phyloP scores from a whole-genome alignment of 345 rosid genomes.

The Leavenworthia alabamica region DNA sequence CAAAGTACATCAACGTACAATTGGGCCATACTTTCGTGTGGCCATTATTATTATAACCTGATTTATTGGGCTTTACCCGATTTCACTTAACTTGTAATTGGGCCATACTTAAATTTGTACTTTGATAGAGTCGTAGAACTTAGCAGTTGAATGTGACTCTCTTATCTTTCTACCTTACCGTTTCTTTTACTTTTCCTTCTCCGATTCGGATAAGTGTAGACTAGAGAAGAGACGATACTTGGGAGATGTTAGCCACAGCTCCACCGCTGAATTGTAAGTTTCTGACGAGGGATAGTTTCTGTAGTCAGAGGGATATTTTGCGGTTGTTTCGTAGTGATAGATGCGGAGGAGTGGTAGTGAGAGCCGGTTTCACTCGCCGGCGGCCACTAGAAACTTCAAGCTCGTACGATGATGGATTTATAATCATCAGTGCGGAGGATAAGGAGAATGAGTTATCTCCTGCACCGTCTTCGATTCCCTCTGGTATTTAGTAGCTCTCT shows the following conservation, averaged over 20 bases:
- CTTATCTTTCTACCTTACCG: slow-evolving; percentile 7
- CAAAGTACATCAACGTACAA: slow-evolving; percentile 16
- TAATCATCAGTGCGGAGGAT: slow-evolving; percentile 33
- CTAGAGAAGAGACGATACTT: background rate
- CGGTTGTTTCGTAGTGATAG: slow-evolving; percentile 8
- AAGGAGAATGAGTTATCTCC: slow-evolving; percentile 18
- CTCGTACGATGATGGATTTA: slow-evolving; percentile 43
- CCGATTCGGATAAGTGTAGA: background rate
- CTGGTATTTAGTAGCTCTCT: slow-evolving; percentile 16
- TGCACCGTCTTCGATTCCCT: slow-evolving; percentile 24
- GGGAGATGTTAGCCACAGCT: slow-evolving; percentile 30
- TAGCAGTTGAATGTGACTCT: background rate
- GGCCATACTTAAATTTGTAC: too few species aligned
- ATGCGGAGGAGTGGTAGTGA: slow-evolving; percentile 17
- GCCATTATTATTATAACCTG: background rate
- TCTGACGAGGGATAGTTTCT: background rate
- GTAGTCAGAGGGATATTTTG: background rate
- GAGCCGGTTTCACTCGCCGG: slow-evolving; percentile 30
- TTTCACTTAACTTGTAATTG: too few species aligned
- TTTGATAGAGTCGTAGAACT: too few species aligned
- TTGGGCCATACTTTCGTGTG: too few species aligned
- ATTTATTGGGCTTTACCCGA: too few species aligned
- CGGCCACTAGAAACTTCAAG: slow-evolving; percentile 37
- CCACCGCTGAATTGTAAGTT: slow-evolving; percentile 24
- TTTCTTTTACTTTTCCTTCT: background rate